Conservation (phyloP, 176 grass and related monocot genomes). For the Oryza brachyantha region DNA sequence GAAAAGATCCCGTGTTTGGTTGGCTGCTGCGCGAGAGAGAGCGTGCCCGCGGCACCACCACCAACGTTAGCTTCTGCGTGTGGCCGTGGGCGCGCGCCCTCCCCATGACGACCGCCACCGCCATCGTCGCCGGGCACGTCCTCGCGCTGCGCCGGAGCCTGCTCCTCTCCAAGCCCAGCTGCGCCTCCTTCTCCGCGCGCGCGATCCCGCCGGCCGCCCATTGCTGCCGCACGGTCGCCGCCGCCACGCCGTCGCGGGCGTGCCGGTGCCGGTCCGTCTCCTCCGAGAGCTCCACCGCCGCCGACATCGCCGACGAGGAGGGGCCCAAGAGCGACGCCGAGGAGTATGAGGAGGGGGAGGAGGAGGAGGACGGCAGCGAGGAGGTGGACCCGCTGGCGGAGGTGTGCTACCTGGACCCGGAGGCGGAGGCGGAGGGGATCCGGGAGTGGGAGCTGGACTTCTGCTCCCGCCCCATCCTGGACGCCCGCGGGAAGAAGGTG, state of each 20-base stretch:
- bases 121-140: slow-evolving; percentile 38
- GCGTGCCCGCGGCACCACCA: slow-evolving; percentile 33
- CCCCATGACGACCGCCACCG: slow-evolving; percentile 51
- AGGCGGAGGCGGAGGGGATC: slow-evolving; percentile 58
- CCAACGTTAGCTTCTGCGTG: slow-evolving; percentile 55
- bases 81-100: slow-evolving; percentile 39
- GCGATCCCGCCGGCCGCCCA: slow-evolving; percentile 11
- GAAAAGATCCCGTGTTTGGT: background rate
- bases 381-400: slow-evolving; percentile 62
- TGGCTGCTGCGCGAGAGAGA: slow-evolving; percentile 1
- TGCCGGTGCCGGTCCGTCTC: slow-evolving; percentile 39
- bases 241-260: slow-evolving; percentile 1
- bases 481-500: slow-evolving; percentile 84
- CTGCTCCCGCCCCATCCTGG: slow-evolving; percentile 91
- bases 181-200: slow-evolving; percentile 10
- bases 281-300: slow-evolving; percentile 46
- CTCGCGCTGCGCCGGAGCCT: slow-evolving; percentile 31
- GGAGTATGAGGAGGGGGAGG: slow-evolving; percentile 25
- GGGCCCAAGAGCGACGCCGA: slow-evolving; percentile 6
- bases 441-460: slow-evolving; percentile 96
- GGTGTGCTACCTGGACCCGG: slow-evolving; percentile 85
- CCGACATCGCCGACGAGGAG: slow-evolving; percentile 40
- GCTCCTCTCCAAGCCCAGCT: slow-evolving; percentile 10
- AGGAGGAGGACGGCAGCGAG: too few relatives aligned
- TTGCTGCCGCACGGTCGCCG: slow-evolving; percentile 17